Evolutionary conservation across 805 yeast species (phyloP), one percentile per base, ranked within the genome.

Genomic region (Nakazawaea ernobii): DNA sequence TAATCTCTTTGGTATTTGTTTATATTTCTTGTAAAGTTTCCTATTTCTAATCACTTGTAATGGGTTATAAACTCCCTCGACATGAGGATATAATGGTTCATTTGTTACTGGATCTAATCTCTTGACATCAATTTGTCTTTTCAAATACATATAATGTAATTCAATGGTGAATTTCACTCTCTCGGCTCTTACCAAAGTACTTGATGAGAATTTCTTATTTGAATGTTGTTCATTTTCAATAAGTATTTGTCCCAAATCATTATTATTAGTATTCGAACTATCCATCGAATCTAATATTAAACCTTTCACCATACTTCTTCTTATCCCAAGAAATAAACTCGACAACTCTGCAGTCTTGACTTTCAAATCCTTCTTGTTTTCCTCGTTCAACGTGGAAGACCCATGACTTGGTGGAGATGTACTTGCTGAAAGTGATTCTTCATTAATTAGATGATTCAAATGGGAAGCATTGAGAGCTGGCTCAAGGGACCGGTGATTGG

Each of bases 41-140:
- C 96, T 71, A 62, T 88, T 84, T 48, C 97, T 67, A 27, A 89
- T 79, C n/a, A 82, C 74, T 62, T 87, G 96, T 39, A 89, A 66
- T 3, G 96, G 96, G 59, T 89, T 89, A 67, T 82, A 89, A 3
- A 77, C 74, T 2, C 84, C 86, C 48, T 82, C 88, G 2, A 84
- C 75, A 2, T 77, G 78, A 2, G 70, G 73, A 52, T 75, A 73
- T 2, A 39, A 45, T 0, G 59, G 57, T 2, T 49, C 51, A 14
- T 51, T 48, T 13, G 57, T 59, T 4, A 53, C 61, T 13, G 54
- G 49, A 56, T 53, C 58, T 41, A 54, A 54, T 51, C 55, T 52
- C 8, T 63, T 65, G 32, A 71, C 29, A 11, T 48, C 47, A 2
- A 42, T 65, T 26, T 67, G 64, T 49, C 73, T 62, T 52, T 74